Conservation (phyloP, 345 rosid genomes). For the Eucalyptus polyanthemos region DNA sequence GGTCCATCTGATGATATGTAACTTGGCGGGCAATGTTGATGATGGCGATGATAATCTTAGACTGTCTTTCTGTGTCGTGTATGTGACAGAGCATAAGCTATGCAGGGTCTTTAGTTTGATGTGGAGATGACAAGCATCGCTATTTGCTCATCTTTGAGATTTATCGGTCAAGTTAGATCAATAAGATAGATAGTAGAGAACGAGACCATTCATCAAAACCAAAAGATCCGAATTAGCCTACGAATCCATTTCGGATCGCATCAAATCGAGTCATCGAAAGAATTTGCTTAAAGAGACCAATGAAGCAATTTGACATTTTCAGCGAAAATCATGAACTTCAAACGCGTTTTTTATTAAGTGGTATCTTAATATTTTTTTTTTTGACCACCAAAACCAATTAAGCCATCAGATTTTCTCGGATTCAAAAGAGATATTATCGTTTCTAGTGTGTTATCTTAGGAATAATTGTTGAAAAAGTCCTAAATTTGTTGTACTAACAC, state of each 20-base stretch:
- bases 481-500: too few relatives aligned
- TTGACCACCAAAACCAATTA: too few relatives aligned
- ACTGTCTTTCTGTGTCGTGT: not conserved
- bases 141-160: not conserved
- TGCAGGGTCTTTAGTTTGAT: not conserved
- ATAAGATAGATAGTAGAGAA: not conserved
- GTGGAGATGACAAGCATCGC: not conserved
- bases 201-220: not conserved
- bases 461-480: too few relatives aligned
- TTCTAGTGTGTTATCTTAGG: not conserved
- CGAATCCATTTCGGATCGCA: not conserved
- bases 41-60: not conserved
- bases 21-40: not conserved
- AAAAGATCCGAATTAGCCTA: not conserved
- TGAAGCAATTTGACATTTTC: not conserved
- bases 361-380: not conserved
- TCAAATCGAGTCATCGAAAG: not conserved
- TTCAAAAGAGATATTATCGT: not conserved
- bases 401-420: not conserved
- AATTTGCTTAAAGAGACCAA: not conserved
- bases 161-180: not conserved
- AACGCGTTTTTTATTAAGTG: not conserved
- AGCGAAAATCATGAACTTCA: not conserved
- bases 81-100: not conserved
- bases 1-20: not conserved